A percentile compares a stretch with the other conserved stretches of the same genome.
Evolutionary conservation across 495 filamentous ascomycete species (phyloP).

Genomic region (Trypethelium eluteriae): DNA sequence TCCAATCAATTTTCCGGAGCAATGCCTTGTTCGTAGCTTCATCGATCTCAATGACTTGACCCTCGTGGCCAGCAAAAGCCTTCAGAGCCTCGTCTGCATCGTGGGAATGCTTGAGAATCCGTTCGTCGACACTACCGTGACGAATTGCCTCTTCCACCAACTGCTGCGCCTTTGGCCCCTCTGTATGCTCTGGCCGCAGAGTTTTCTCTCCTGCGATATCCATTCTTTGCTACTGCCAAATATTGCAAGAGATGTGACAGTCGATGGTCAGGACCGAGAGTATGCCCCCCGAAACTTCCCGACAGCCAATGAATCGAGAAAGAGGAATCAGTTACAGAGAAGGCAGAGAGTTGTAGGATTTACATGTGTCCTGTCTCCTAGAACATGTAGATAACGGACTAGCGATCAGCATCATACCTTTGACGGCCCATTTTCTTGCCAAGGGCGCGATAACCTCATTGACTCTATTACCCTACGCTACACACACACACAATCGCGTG

Average conservation of each 20-base stretch:
- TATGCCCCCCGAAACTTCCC: no score
- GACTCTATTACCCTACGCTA: no score
- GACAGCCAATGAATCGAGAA: not conserved
- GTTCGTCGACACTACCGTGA: conserved; percentile 29
- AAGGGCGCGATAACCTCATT: no score
- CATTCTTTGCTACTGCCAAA: not conserved
- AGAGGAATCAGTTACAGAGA: not conserved
- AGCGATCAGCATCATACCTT: not conserved
- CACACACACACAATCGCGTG: no score
- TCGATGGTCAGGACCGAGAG: no score
- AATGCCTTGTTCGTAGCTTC: conserved; percentile 45
- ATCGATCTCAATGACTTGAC: conserved; percentile 46
- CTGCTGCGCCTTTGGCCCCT: not conserved
- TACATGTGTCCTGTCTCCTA: not conserved
- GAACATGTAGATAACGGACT: not conserved
- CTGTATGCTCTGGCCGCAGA: not conserved
- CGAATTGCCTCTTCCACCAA: conserved; percentile 21
- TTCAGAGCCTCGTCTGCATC: conserved; percentile 57
- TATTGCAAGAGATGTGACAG: not conserved
- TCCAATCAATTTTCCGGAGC: conserved; percentile 36
- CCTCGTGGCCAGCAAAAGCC: conserved; percentile 43
- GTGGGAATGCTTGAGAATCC: conserved; percentile 45
- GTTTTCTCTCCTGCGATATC: not conserved
- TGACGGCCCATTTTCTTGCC: no score
- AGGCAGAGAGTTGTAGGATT: not conserved